Base-by-base conservation (phyloP, 495 filamentous ascomycete species). In the Chaetomium tenue region DNA sequence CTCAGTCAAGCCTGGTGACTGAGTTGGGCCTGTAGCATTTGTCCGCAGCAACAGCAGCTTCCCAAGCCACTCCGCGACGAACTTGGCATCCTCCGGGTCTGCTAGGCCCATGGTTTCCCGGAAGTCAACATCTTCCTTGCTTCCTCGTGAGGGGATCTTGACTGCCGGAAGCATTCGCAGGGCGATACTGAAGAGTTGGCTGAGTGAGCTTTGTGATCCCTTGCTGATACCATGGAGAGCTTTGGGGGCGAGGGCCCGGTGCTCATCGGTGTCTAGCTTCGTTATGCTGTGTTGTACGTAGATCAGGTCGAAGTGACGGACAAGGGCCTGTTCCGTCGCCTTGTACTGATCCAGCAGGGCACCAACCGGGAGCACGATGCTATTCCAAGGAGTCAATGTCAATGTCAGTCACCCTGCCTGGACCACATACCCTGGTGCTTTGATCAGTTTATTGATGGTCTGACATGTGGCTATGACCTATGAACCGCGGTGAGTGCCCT, bases 341-440 rank as follows among this genome's bases (percentile, higher is more conserved):
- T 97, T 97, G 82, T 93, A 97, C 72, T 97, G 94, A 67, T 89
- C 89, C 63, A 97, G 74, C 26, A 98, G 82, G 20, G 87, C 86
- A 11, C 85, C 82, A 28, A 98, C 93, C 13, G 94, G 94, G 12
- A 98, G 82, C 64, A 90, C 83, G 63, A 97, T 89, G 18, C 87
- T 82, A 22, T 33, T 16, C 8, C 12, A 26, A 25, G 2, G 11
- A 16, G 64, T 72, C 47, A 37, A 8, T 1, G 33, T 37, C 33
- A 37, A 8, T 37, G 33, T 37, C 33, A 71, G 69, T 47, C 30
- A 44, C 5, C 25, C 7, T 0, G 30, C 11, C 15, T 30, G 30
- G 7, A 23, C 20, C 18, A 71, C 76, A 60, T 74, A 83, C 76
- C 74, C 69, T 58, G 76, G 72, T 11, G 79, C 71, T 37, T 79